Evolutionary conservation across 2,329 filamentous ascomycete genomes (phyloP).

Genomic region (Huntiella decipiens): DNA sequence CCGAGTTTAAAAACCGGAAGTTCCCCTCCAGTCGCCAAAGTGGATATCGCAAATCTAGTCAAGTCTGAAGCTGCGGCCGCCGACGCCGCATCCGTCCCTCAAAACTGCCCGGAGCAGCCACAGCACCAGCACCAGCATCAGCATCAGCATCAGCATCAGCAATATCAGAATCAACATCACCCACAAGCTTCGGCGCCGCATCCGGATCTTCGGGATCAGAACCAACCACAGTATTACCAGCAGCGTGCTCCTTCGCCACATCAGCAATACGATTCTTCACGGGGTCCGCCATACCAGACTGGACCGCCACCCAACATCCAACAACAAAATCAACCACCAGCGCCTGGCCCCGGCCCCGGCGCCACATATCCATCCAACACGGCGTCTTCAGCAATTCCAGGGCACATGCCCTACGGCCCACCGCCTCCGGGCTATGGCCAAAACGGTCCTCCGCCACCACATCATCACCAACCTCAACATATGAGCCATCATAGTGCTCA

Average conservation of each 20-base stretch:
- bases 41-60: constrained; percentile 89
- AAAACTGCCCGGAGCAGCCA: constrained; percentile 14
- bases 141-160: neutral
- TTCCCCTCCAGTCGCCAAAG: constrained; percentile 38
- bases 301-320: neutral
- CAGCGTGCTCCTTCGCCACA: neutral
- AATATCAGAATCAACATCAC: neutral
- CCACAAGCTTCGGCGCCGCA: neutral
- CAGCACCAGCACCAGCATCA: neutral
- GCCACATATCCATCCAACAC: constrained; percentile 11
- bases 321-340: neutral
- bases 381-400: constrained; percentile 9
- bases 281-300: neutral
- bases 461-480: constrained; percentile 13
- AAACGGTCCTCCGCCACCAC: constrained; percentile 8
- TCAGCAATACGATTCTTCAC: neutral
- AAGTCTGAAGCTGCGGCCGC: constrained; percentile 30
- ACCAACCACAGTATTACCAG: too few species aligned
- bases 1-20: constrained; percentile 1
- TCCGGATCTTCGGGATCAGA: too few species aligned
- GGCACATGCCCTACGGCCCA: constrained; percentile 9
- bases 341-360: neutral
- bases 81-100: constrained; percentile 13
- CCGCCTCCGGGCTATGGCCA: constrained; percentile 11
- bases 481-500: neutral